Conservation (phyloP, 129 eudicot species). For the carrot (Daucus carota) region DH1_v3.0 NC_030381.2:31508001-31508500, state of each 20-base stretch:
- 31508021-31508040: conserved; percentile 46
- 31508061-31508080: conserved; percentile 42
- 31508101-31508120: conserved; percentile 19
- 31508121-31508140: conserved; percentile 17
- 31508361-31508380: too few species aligned
- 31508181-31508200: conserved; percentile 38
- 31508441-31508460: background rate
- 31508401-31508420: background rate
- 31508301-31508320: conserved; percentile 20
- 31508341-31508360: background rate
- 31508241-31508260: conserved; percentile 30
- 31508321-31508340: background rate
- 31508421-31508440: background rate
- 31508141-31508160: conserved; percentile 20
- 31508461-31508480: background rate
- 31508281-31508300: conserved; percentile 17
- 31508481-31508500: background rate
- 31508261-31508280: conserved; percentile 37
- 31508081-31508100: conserved; percentile 43
- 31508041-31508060: conserved; percentile 52
- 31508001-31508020: conserved; percentile 40
- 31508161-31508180: conserved; percentile 28
- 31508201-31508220: conserved; percentile 13
- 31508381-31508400: background rate
- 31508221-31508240: conserved; percentile 7